Conservation (phyloP, 2,329 filamentous ascomycete species). For the Cryphonectria nitschkei region DNA sequence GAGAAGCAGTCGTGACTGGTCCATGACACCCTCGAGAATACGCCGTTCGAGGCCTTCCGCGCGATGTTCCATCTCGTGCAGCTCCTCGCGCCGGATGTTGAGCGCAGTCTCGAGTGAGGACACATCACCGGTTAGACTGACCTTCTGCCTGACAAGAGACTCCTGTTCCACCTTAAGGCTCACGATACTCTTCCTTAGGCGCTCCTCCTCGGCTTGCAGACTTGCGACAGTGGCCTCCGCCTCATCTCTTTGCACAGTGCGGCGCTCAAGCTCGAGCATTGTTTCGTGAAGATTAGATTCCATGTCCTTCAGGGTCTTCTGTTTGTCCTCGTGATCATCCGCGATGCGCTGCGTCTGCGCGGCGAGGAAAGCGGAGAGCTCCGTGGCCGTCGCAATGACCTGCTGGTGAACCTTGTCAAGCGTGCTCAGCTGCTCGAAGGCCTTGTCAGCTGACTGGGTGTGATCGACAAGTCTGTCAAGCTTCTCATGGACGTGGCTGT, state of each 20-base stretch:
- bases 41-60: constrained; percentile 89
- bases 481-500: constrained; percentile 36
- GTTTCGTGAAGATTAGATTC: constrained; percentile 82
- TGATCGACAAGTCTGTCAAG: constrained; percentile 61
- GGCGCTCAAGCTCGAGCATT: constrained; percentile 77
- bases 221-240: constrained; percentile 58
- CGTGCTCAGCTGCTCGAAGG: constrained; percentile 75
- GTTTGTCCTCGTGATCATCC: constrained; percentile 77
- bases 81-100: constrained; percentile 84
- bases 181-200: constrained; percentile 59
- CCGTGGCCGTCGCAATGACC: constrained; percentile 80
- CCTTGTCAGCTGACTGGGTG: constrained; percentile 67
- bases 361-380: constrained; percentile 81
- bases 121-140: constrained; percentile 80
- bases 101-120: constrained; percentile 90
- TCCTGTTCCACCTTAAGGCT: constrained; percentile 72
- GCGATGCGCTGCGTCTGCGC: constrained; percentile 74
- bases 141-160: constrained; percentile 75
- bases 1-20: constrained; percentile 90
- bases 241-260: constrained; percentile 66
- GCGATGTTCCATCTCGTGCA: constrained; percentile 86
- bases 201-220: constrained; percentile 53
- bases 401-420: constrained; percentile 89
- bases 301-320: constrained; percentile 79
- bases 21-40: constrained; percentile 93